Evolutionary conservation across 352 stramenopile species (phyloP).

Genomic region (Heterotrichella gracilis): DNA sequence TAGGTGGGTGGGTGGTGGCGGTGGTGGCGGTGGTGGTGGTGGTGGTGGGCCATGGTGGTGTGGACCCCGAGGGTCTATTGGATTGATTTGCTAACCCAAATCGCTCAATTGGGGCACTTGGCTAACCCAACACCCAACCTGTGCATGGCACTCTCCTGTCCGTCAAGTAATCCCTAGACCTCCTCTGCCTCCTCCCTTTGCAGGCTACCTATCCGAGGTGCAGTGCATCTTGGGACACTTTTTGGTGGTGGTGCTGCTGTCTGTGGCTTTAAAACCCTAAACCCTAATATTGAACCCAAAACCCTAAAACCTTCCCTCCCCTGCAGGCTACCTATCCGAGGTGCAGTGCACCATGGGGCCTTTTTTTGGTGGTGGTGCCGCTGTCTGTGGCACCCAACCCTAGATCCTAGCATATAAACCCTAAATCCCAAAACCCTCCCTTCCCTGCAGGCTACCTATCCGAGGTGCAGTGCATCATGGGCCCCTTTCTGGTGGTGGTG

Average conservation of each 20-base stretch:
- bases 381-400: background rate
- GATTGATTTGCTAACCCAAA: too few relatives aligned
- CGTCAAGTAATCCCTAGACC: too few relatives aligned
- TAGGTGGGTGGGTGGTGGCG: too few relatives aligned
- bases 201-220: conserved; percentile 61
- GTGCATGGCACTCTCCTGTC: background rate
- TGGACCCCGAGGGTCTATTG: too few relatives aligned
- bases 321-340: conserved; percentile 66
- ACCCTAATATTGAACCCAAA: background rate
- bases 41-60: background rate
- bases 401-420: conserved; percentile 13
- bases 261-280: background rate
- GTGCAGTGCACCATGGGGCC: conserved; percentile 53
- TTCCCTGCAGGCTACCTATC: conserved; percentile 78
- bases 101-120: too few relatives aligned
- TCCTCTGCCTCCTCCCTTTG: conserved; percentile 61
- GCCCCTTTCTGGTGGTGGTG: conserved; percentile 87
- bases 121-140: too few relatives aligned
- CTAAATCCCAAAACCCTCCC: conserved; percentile 55
- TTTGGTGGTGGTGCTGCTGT: conserved; percentile 29
- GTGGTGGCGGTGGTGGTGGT: too few relatives aligned
- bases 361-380: conserved; percentile 92
- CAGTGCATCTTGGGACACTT: conserved; percentile 70
- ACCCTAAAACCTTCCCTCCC: conserved; percentile 61
- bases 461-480: conserved; percentile 46